phyloP scores from a whole-genome alignment of 176 grass and related monocot species.

The Aegilops tauschii region DNA sequence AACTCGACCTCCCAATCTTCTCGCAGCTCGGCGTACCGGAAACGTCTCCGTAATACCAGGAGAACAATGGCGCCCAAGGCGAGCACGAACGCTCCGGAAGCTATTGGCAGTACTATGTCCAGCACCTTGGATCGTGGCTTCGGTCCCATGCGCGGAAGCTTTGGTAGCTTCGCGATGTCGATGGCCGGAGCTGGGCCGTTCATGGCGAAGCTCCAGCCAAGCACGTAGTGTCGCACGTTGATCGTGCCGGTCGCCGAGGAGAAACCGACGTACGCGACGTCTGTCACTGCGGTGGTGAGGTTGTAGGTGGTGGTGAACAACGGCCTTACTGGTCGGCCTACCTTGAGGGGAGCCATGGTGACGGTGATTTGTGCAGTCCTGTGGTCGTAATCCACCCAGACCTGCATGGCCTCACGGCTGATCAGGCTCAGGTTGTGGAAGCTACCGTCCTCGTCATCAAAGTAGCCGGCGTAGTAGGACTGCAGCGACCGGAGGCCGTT shows the following conservation, averaged over 20 bases:
- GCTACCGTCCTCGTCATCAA: slow-evolving; percentile 8
- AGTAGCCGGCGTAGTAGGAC: slow-evolving; percentile 30
- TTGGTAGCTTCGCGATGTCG: slow-evolving; percentile 14
- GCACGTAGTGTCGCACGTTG: slow-evolving; percentile 12
- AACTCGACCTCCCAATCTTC: slow-evolving; percentile 43
- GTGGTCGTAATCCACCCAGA: slow-evolving; percentile 37
- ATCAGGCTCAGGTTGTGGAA: slow-evolving; percentile 41
- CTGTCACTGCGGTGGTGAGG: slow-evolving; percentile 21
- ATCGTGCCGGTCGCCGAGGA: slow-evolving; percentile 33
- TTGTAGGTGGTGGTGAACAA: slow-evolving; percentile 33
- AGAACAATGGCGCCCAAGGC: neutral
- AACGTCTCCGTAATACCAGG: neutral
- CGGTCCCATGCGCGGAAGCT: slow-evolving; percentile 9
- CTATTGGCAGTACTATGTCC: slow-evolving; percentile 24
- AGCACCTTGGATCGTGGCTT: slow-evolving; percentile 26
- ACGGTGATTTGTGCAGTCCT: neutral
- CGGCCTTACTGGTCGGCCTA: slow-evolving; percentile 1
- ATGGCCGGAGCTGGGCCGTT: slow-evolving; percentile 11
- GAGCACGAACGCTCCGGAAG: neutral
- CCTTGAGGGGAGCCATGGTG: slow-evolving; percentile 25
- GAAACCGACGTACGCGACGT: slow-evolving; percentile 34
- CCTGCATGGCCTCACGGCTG: slow-evolving; percentile 36
- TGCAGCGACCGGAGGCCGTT: slow-evolving; percentile 20
- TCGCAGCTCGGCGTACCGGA: neutral
- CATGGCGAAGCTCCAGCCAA: slow-evolving; percentile 36